Evolutionary conservation across 2,329 filamentous ascomycete genomes (phyloP).

Genomic region (Stylonectria norvegica): DNA sequence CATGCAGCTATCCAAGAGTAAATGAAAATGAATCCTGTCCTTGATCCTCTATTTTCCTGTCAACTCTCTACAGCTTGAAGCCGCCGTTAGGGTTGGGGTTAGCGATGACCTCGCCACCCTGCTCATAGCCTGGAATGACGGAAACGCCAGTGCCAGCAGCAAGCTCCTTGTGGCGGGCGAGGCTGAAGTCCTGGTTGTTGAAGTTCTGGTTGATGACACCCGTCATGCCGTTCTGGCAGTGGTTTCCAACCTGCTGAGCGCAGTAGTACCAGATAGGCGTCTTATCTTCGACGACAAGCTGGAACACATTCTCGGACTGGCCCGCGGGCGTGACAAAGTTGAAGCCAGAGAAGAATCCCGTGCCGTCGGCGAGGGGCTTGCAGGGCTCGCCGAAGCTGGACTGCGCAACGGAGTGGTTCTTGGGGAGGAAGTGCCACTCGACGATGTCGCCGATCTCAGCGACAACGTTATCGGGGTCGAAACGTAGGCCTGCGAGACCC

Average conservation of each 20-base stretch:
- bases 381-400: conserved; percentile 43
- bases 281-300: conserved; percentile 40
- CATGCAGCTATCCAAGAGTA: too few species aligned
- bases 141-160: conserved; percentile 33
- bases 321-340: conserved; percentile 34
- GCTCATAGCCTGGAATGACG: conserved; percentile 30
- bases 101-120: conserved; percentile 36
- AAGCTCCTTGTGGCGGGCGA: conserved; percentile 35
- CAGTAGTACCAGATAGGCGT: conserved; percentile 46
- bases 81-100: conserved; percentile 42
- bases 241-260: conserved; percentile 38
- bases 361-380: conserved; percentile 34
- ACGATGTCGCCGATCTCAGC: conserved; percentile 48
- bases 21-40: too few species aligned
- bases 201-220: conserved; percentile 49
- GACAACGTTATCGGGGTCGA: conserved; percentile 48
- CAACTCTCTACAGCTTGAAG: too few species aligned
- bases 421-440: conserved; percentile 53
- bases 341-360: conserved; percentile 47
- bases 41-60: too few species aligned
- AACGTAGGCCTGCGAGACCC: conserved; percentile 43
- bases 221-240: conserved; percentile 50
- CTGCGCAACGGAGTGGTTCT: conserved; percentile 48
- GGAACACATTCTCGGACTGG: conserved; percentile 42
- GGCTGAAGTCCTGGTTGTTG: conserved; percentile 35